Conservation (phyloP, 306 rosid species). For the Trifolium subterraneum region DNA sequence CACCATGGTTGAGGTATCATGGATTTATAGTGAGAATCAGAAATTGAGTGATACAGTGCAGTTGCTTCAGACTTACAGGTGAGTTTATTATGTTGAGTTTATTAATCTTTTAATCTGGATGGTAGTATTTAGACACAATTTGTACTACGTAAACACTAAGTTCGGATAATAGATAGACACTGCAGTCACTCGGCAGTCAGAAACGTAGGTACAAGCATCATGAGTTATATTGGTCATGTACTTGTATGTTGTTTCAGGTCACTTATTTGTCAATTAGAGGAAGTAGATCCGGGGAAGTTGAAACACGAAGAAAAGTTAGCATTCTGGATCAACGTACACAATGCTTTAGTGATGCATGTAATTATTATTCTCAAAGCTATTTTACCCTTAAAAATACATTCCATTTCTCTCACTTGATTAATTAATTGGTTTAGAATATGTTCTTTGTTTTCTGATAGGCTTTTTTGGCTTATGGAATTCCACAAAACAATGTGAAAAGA, state of each 20-base stretch:
- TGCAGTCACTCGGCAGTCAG: too few relatives aligned
- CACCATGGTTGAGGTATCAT: slow-evolving; percentile 92
- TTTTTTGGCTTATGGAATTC: slow-evolving; percentile 91
- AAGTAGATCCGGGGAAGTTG: slow-evolving; percentile 78
- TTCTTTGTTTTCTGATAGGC: slow-evolving; percentile 64
- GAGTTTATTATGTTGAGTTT: too few relatives aligned
- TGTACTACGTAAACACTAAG: too few relatives aligned
- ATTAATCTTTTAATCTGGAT: too few relatives aligned
- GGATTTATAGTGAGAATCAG: slow-evolving; percentile 75
- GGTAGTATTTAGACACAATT: too few relatives aligned
- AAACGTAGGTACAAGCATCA: too few relatives aligned
- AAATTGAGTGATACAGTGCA: slow-evolving; percentile 69
- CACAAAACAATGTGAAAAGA: slow-evolving; percentile 83
- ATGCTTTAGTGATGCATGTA: slow-evolving; percentile 96
- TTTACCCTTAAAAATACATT: neutral
- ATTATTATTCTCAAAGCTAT: slow-evolving; percentile 37
- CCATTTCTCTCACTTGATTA: slow-evolving; percentile 32
- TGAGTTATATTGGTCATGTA: slow-evolving; percentile 23
- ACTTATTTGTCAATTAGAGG: slow-evolving; percentile 73
- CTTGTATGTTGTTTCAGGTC: slow-evolving; percentile 59
- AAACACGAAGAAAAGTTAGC: slow-evolving; percentile 86
- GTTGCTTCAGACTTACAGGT: slow-evolving; percentile 87
- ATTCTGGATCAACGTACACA: slow-evolving; percentile 93
- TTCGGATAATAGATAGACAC: too few relatives aligned
- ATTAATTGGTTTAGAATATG: neutral